Conservation (phyloP, 2,329 filamentous ascomycete genomes). For the Epichloe glyceriae region DNA sequence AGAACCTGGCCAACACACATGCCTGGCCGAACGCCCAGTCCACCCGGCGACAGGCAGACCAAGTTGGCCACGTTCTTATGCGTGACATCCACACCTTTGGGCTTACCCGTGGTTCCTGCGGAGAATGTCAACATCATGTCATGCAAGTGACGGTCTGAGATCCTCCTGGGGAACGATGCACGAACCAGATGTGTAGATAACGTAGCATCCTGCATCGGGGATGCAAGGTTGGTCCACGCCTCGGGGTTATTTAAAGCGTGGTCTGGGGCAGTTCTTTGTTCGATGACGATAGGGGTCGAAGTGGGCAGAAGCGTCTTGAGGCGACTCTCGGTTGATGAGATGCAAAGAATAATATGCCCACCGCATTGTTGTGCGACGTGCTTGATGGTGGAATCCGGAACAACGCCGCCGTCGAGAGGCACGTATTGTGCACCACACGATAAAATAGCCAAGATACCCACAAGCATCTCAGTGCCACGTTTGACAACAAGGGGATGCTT, state of each 20-base stretch:
- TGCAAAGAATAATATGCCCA: conserved; percentile 32
- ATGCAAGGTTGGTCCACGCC: conserved; percentile 19
- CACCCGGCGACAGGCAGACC: conserved; percentile 35
- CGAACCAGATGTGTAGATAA: conserved; percentile 42
- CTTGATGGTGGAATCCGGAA: conserved; percentile 32
- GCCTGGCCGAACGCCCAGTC: conserved; percentile 35
- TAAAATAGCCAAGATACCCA: conserved; percentile 42
- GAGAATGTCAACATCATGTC: neutral
- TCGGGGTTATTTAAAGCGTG: conserved; percentile 3
- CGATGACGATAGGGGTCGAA: conserved; percentile 16
- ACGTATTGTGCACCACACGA: conserved; percentile 47
- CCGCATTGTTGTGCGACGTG: conserved; percentile 36
- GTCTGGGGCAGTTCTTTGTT: conserved; percentile 9
- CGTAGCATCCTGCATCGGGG: conserved; percentile 28
- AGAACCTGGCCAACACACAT: conserved; percentile 41
- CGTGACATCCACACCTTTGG: conserved; percentile 45
- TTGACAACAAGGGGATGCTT: conserved; percentile 41
- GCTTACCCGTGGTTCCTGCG: conserved; percentile 38
- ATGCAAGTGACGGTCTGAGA: neutral
- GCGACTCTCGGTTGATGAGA: conserved; percentile 25
- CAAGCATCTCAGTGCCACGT: conserved; percentile 42
- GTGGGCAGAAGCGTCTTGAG: conserved; percentile 15
- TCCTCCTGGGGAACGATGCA: neutral
- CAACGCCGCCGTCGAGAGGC: conserved; percentile 43
- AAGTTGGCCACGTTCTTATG: conserved; percentile 43